A percentile compares a stretch with the other conserved stretches of the same genome.
phyloP scores from a whole-genome alignment of 495 filamentous ascomycete genomes.

The Penicillium cosmopolitanum region DNA sequence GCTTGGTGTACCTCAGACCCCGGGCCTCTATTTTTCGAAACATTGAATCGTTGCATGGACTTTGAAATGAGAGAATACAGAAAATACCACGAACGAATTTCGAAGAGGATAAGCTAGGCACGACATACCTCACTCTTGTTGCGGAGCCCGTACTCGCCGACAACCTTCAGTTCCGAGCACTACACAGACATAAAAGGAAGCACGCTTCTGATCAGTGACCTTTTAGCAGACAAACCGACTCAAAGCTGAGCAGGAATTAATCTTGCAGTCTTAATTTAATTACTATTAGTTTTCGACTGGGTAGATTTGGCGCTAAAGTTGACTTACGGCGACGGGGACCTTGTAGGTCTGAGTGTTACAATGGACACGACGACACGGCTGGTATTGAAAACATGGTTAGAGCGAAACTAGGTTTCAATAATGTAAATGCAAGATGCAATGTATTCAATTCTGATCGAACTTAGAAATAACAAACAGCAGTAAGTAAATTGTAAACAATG shows the following conservation, averaged over 20 bases:
- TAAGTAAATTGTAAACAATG: not conserved
- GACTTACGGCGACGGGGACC: slow-evolving; percentile 74
- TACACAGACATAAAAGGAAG: slow-evolving; percentile 90
- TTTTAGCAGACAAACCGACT: no score
- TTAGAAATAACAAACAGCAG: no score
- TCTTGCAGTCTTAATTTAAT: no score
- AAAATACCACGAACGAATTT: slow-evolving; percentile 99
- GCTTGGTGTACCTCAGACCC: no score
- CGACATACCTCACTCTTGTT: slow-evolving; percentile 99
- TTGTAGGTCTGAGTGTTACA: slow-evolving; percentile 99
- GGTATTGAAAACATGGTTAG: slow-evolving; percentile 34
- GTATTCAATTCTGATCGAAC: slow-evolving; percentile 1
- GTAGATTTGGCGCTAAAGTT: slow-evolving; percentile 4
- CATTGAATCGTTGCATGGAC: no score
- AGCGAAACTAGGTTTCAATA: slow-evolving; percentile 16
- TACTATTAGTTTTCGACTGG: not conserved
- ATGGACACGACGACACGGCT: slow-evolving; percentile 63
- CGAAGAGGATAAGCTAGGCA: slow-evolving; percentile 97
- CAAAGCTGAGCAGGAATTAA: no score
- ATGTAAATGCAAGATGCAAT: slow-evolving; percentile 2
- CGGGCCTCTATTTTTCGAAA: no score
- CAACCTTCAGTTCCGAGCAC: slow-evolving; percentile 98
- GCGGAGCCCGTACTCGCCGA: slow-evolving; percentile 97
- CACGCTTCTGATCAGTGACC: slow-evolving; percentile 96
- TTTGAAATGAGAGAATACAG: no score